Conservation (phyloP, 768 basidiomycete species). For the Psilocybe subaeruginosa region DNA sequence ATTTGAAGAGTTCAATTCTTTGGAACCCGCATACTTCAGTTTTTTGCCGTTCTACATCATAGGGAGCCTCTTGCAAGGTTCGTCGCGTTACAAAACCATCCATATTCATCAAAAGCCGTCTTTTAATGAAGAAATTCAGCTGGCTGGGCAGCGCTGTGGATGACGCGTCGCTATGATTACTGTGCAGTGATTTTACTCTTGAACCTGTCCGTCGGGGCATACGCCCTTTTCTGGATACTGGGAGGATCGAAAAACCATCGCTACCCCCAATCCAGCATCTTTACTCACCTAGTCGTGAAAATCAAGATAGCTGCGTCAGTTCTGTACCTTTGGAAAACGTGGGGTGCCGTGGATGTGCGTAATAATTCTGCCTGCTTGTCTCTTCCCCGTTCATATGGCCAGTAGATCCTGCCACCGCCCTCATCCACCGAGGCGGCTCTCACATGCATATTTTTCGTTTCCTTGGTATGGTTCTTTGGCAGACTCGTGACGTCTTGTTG, state of each 20-base stretch:
- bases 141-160: neutral
- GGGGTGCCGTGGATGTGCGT: slow-evolving; percentile 15
- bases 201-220: slow-evolving; percentile 4
- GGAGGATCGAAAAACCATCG: slow-evolving; percentile 11
- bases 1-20: neutral
- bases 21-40: slow-evolving; percentile 1
- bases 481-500: neutral
- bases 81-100: neutral
- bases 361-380: neutral
- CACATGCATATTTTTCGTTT: slow-evolving; percentile 12
- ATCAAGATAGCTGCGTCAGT: slow-evolving; percentile 9
- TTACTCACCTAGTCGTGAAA: slow-evolving; percentile 12
- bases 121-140: neutral
- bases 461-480: neutral
- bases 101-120: neutral
- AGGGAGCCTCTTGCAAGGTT: slow-evolving; percentile 8
- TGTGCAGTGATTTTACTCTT: slow-evolving; percentile 1
- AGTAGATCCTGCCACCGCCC: slow-evolving; percentile 14
- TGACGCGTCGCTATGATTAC: slow-evolving; percentile 11
- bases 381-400: neutral
- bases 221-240: slow-evolving; percentile 10
- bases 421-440: neutral
- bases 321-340: slow-evolving; percentile 12
- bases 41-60: slow-evolving; percentile 9
- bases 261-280: slow-evolving; percentile 9